phyloP scores from a whole-genome alignment of 176 grass and related monocot genomes.

The Hsuehochloa calcarea region DNA sequence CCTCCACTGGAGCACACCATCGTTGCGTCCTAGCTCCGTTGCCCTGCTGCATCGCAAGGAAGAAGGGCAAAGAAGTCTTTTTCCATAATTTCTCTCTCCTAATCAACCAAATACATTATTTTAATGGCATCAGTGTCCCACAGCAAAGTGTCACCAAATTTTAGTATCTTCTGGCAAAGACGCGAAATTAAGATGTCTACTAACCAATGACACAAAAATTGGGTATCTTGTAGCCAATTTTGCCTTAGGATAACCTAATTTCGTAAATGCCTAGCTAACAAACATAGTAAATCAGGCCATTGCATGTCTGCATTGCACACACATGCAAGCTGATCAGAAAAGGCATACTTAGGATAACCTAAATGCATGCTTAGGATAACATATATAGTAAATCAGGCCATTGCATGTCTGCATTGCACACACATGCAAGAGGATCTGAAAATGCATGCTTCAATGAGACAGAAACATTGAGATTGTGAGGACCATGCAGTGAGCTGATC shows the following conservation, averaged over 20 bases:
- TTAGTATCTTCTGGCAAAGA: no score
- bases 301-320: background rate
- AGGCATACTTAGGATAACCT: background rate
- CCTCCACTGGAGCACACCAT: no score
- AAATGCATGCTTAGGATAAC: background rate
- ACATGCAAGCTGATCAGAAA: background rate
- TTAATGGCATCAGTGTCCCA: no score
- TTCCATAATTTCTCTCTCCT: no score
- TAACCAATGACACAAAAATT: no score
- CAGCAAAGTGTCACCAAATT: no score
- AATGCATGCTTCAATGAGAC: constrained; percentile 25
- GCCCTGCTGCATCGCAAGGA: no score
- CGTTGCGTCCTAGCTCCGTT: no score
- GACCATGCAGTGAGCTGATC: constrained; percentile 14
- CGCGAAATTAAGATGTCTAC: no score
- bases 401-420: background rate
- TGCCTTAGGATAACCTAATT: background rate
- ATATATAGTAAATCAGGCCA: background rate
- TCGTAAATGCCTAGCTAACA: background rate
- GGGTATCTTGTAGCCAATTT: no score
- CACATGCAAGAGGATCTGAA: background rate
- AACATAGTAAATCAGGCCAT: background rate
- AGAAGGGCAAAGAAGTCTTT: no score
- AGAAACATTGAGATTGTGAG: constrained; percentile 25
- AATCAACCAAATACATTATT: no score